These are phyloP conservation scores for Mortierella claussenii DNA, from an alignment of 192 early-diverging fungal genomes.

Conservation along the genomic window DNA sequence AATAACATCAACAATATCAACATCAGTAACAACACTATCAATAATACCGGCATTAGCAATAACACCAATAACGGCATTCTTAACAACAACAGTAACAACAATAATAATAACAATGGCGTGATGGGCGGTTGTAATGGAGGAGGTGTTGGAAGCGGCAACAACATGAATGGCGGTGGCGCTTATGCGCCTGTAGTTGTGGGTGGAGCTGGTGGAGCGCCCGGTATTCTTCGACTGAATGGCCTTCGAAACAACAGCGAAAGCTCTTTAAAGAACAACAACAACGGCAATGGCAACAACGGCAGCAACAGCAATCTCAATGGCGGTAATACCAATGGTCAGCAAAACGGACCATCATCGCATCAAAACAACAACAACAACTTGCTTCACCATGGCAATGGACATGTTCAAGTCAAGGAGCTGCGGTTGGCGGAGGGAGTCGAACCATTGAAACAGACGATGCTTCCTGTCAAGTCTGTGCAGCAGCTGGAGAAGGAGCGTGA, in stretches of 20 bases:
- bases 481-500: constrained; percentile 52
- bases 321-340: too few species aligned
- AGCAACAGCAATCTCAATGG: neutral
- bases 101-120: constrained; percentile 16
- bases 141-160: too few species aligned
- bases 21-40: neutral
- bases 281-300: constrained; percentile 12
- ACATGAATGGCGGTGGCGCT: neutral
- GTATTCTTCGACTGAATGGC: constrained; percentile 15
- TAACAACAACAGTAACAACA: constrained; percentile 9
- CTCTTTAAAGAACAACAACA: constrained; percentile 13
- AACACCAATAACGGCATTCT: constrained; percentile 1
- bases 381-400: constrained; percentile 17
- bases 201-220: constrained; percentile 23
- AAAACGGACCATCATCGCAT: too few species aligned
- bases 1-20: constrained; percentile 3
- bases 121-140: too few species aligned
- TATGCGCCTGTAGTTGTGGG: neutral
- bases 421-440: constrained; percentile 49
- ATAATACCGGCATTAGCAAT: neutral
- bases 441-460: constrained; percentile 51
- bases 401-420: constrained; percentile 46
- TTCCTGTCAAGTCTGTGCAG: constrained; percentile 49
- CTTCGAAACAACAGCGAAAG: constrained; percentile 3
- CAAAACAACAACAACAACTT: neutral